Base-by-base conservation (phyloP, 2,329 filamentous ascomycete species). In the Colletotrichum filicis region DNA sequence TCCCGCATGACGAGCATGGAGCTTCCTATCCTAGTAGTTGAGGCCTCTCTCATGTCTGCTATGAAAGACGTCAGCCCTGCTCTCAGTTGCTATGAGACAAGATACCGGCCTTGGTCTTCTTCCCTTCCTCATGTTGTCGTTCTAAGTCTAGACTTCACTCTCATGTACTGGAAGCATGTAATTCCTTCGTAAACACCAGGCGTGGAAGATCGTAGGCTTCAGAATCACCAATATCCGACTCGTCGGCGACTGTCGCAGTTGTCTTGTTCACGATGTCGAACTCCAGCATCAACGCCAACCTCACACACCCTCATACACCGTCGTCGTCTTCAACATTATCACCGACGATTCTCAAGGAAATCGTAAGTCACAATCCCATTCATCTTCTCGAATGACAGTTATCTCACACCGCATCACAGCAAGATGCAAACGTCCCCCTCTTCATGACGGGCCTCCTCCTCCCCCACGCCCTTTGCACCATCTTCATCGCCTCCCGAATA, bases 391-490 rank as follows among this genome's bases (percentile, higher is more conserved):
- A 53, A n/a, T 26, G 5, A n/a, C 19, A 8, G 7, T 9, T 1
- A n/a, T n/a, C 52, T 28, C 35, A 26, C 42, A 2, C 1, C 5
- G 1, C 7, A 16, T 32, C 3, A 16, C 22, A 73, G 68, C 22
- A 68, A 22, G 58, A 74, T 55, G 69, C 75, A 26, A 74, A 73
- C 30, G 70, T 80, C 55, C 75, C 78, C 9, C 76, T 76, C 35
- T 77, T 78, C 49, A 74, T 82, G 63, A 75, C 78, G 22, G 80
- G 80, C 57, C 76, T 82, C 35, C 75, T 82, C 19, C 66, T 82
- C 22, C 81, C 81, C 0, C 81, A 82, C 71, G 71, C 76, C 16
- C 66, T 81, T 46, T 81, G 80, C 76, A 81, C 80, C 1, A 60
- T 82, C 30, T 74, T 81, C 74, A 73, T 82, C 56, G 32, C 79